Conservation (phyloP, 2,329 filamentous ascomycete genomes). For the Sarocladium kiliense region DNA sequence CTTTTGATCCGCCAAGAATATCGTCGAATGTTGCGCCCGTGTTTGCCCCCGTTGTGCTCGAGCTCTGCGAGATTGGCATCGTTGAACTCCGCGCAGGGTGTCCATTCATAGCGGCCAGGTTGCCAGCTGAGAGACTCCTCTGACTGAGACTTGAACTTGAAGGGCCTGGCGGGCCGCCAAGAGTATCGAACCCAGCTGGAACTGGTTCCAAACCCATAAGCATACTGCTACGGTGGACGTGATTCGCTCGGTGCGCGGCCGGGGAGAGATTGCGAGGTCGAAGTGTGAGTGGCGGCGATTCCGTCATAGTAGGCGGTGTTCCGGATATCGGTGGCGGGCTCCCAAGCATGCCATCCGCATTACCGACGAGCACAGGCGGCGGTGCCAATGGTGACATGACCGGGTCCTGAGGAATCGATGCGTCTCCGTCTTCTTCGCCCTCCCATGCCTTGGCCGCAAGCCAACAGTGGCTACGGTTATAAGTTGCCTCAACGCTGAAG, state of each 20-base stretch:
- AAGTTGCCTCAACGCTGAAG: slow-evolving; percentile 57
- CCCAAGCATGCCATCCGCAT: slow-evolving; percentile 20
- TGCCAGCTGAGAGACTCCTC: slow-evolving; percentile 28
- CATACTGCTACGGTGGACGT: slow-evolving; percentile 36
- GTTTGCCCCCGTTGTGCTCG: slow-evolving; percentile 12
- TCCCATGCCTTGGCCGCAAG: slow-evolving; percentile 48
- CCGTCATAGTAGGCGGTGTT: slow-evolving; percentile 17
- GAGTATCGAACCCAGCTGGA: slow-evolving; percentile 15
- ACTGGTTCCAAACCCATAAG: slow-evolving; percentile 38
- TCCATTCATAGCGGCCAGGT: slow-evolving; percentile 24
- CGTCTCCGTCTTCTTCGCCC: slow-evolving; percentile 23
- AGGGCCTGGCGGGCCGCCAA: not conserved
- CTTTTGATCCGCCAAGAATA: slow-evolving; percentile 32
- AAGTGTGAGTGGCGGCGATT: slow-evolving; percentile 26
- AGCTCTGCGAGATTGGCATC: slow-evolving; percentile 16
- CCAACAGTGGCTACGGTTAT: slow-evolving; percentile 54
- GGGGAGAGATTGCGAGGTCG: slow-evolving; percentile 35
- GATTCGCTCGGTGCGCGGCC: slow-evolving; percentile 25
- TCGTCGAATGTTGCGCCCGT: slow-evolving; percentile 43
- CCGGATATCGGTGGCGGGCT: slow-evolving; percentile 16
- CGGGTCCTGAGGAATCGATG: slow-evolving; percentile 22
- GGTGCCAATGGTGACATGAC: slow-evolving; percentile 33
- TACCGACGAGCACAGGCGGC: slow-evolving; percentile 27
- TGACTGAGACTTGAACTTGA: not conserved
- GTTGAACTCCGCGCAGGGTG: slow-evolving; percentile 8